Conservation (phyloP, 2,329 filamentous ascomycete species). For the Eutypella sp. region DNA sequence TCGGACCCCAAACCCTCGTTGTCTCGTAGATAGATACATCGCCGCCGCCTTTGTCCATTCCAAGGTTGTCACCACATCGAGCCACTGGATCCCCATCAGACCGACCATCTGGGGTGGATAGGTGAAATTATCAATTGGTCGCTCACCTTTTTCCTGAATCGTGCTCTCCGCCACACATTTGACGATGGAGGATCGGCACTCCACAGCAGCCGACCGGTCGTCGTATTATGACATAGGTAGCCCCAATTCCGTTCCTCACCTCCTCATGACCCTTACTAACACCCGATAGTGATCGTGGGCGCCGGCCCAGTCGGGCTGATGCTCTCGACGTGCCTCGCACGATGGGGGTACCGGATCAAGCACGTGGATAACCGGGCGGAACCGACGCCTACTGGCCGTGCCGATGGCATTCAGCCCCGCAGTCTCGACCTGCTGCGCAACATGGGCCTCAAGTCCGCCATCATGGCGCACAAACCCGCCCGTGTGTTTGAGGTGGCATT, state of each 20-base stretch:
- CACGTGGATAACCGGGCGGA: slow-evolving; percentile 88
- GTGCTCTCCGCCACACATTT: too few species aligned
- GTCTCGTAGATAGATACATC: too few species aligned
- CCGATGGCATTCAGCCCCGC: slow-evolving; percentile 87
- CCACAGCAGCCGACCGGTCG: neutral
- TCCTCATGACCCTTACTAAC: slow-evolving; percentile 13
- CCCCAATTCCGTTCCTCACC: slow-evolving; percentile 1
- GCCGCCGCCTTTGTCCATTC: too few species aligned
- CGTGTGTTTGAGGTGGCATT: slow-evolving; percentile 77
- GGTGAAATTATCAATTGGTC: too few species aligned
- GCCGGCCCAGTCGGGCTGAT: slow-evolving; percentile 86
- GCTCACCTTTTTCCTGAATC: too few species aligned
- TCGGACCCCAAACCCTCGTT: too few species aligned
- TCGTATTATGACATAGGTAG: slow-evolving; percentile 42
- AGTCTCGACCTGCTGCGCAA: slow-evolving; percentile 83
- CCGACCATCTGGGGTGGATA: too few species aligned
- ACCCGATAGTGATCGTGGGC: slow-evolving; percentile 69
- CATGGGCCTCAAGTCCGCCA: slow-evolving; percentile 80
- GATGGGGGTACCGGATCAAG: slow-evolving; percentile 94
- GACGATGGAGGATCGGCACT: too few species aligned
- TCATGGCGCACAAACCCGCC: slow-evolving; percentile 84
- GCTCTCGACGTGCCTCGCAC: slow-evolving; percentile 78
- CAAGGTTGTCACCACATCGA: too few species aligned
- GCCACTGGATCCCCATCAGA: too few species aligned
- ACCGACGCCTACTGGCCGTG: slow-evolving; percentile 78